Evolutionary conservation across 257 asterid species (phyloP), one percentile per base, ranked within the genome.

Genomic region (Gardenia jasminoides): DNA sequence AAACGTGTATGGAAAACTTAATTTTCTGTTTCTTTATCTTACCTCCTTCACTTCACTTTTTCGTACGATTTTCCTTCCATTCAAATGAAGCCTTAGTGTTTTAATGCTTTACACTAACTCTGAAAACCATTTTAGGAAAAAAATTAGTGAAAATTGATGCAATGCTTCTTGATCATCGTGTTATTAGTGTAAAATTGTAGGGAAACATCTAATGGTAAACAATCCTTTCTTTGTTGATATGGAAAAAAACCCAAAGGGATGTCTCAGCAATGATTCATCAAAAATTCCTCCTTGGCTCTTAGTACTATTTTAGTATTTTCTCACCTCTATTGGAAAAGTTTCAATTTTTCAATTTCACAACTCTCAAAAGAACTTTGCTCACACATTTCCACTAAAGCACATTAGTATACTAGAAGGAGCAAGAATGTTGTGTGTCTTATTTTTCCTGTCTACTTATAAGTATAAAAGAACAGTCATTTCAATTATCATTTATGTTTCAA

Each of bases 251-350:
- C n/a, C 8, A 36, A 72, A 79, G 75, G 20, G 68, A 50, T 54
- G 17, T 24, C 41, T 26, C 15, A 33, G 74, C 10, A 52, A 72
- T 70, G 85, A 73, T 83, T 83, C 74, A 75, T 83, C 81, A 72
- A 71, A 54, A 41, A 61, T 33, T 50, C 61, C 7, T 70, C 82
- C 74, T 47, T 17, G 67, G 28, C 50, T 47, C 9, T 47, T 9
- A 70, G 76, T 28, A 77, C 22, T 50, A 31, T 44, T 82, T 78
- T 84, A 59, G 67, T 64, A 75, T 72, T 76, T 83, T 80, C 82
- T 83, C 82, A 73, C 81, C 81, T 72, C 83, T 77, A 79, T 76
- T 81, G 9, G 81, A 44, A 33, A 43, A 24, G 72, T 15, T 79
- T 46, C 56, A 26, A 28, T 24, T 12, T 48, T 56, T 41, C 46